A percentile compares a stretch with the other conserved stretches of the same genome.
Conservation (phyloP, 352 stramenopile species). For the Phytophthora cryptogea region DNA sequence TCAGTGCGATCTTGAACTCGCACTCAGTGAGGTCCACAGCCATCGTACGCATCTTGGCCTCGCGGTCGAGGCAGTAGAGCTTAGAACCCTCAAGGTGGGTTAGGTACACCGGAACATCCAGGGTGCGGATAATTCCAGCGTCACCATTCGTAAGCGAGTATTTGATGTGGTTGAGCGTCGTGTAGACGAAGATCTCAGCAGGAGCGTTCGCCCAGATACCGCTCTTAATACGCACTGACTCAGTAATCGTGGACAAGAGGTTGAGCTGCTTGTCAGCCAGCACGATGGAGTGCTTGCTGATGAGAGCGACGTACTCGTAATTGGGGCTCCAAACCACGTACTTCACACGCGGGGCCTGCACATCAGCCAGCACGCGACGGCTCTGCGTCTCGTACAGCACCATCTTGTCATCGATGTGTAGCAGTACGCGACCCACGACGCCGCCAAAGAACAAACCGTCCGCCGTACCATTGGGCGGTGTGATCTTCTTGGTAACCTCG, state of each 20-base stretch:
- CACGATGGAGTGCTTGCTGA: constrained; percentile 98
- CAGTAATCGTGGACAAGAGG: constrained; percentile 96
- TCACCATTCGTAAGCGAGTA: constrained; percentile 94
- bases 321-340: constrained; percentile 98
- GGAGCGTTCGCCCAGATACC: constrained; percentile 91
- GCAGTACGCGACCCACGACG: constrained; percentile 96
- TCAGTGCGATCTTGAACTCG: constrained; percentile 97
- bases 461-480: constrained; percentile 94
- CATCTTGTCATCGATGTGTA: constrained; percentile 97
- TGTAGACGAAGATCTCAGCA: constrained; percentile 98
- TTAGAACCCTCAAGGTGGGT: constrained; percentile 95
- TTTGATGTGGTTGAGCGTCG: constrained; percentile 96
- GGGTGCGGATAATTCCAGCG: constrained; percentile 97
- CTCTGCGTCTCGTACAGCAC: constrained; percentile 99
- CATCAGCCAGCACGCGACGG: constrained; percentile 94
- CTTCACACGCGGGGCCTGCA: constrained; percentile 97
- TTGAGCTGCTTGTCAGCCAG: constrained; percentile 98
- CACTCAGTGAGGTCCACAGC: constrained; percentile 98
- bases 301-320: constrained; percentile 96
- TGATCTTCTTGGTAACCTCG: constrained; percentile 98
- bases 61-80: constrained; percentile 96
- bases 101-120: constrained; percentile 98
- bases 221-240: constrained; percentile 97
- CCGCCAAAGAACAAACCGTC: constrained; percentile 97
- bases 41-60: constrained; percentile 96